Base-by-base conservation (phyloP, 805 yeast genomes). In the Nakazawaea wickerhamii region DNA sequence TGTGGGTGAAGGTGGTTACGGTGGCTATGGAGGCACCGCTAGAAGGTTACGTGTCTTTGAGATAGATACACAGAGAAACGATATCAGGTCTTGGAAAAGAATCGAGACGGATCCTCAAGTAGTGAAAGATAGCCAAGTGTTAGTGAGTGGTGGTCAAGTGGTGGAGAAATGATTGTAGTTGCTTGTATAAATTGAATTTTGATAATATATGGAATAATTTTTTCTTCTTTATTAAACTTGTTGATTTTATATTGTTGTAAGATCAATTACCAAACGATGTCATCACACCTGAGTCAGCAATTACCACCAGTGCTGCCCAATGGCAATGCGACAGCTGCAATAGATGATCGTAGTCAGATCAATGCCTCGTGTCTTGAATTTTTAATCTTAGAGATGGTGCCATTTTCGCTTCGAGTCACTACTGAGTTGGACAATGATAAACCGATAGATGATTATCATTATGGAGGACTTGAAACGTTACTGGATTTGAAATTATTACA, bases 1-100 rank as follows among this genome's bases (percentile, higher is more conserved):
- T 1, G 72, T 76, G 4, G 99, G 98, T 13, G 95, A 87, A 63
- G 99, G 98, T 30, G 98, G 96, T 0, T 93, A 93, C 57, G 97
- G 84, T 7, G 97, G 97, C 0, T 88, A 89, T 54, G 91, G 89
- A 1, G 91, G 90, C 2, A 86, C 83, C 25, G 69, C 82, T n/a
- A 75, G 99, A 52, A 71, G 97, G 43, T 55, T 88, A 35, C 69
- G 99, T 38, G 53, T 82, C 0, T 91, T 71, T 57, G 88, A 84
- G 32, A 52, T 90, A 10, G 81, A 88, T 56, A 56, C 75, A 1
- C 53, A 60, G 6, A 55, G 58, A 1, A 70, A 72, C 2, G 63
- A 64, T 15, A 75, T 83, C 23, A 59, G 55, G 28, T 75, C 88
- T 2, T 87, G 95, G 89, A 89, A 90, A 60, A 63, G 93, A 46